Conservation (phyloP, 2,329 filamentous ascomycete genomes). For the Arachnopeziza araneosa region DNA sequence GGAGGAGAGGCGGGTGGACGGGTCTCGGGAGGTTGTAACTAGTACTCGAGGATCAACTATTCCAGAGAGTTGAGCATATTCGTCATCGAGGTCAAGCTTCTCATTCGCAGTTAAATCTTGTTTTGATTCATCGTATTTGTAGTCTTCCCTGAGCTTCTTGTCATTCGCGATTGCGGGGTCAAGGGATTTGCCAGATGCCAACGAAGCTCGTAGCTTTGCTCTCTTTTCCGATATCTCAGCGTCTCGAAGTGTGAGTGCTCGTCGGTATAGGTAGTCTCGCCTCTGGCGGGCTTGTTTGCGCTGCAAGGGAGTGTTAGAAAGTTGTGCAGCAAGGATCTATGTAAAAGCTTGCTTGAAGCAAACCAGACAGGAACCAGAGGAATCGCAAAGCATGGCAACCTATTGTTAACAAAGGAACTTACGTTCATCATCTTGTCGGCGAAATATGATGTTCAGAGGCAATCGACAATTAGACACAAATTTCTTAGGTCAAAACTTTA, state of each 20-base stretch:
- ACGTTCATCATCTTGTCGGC: slow-evolving; percentile 24
- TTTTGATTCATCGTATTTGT: slow-evolving; percentile 85
- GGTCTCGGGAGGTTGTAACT: slow-evolving; percentile 85
- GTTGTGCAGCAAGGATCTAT: background rate
- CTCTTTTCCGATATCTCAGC: slow-evolving; percentile 91
- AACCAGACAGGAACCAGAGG: background rate
- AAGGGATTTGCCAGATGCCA: slow-evolving; percentile 84
- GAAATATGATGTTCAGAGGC: background rate
- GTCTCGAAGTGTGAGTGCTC: slow-evolving; percentile 80
- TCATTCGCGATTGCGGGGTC: slow-evolving; percentile 82
- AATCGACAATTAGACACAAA: slow-evolving; percentile 5
- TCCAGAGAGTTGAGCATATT: slow-evolving; percentile 87
- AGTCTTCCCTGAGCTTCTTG: slow-evolving; percentile 76
- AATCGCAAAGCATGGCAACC: background rate
- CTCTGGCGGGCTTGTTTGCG: slow-evolving; percentile 73
- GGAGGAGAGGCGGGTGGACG: slow-evolving; percentile 74
- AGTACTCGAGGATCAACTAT: slow-evolving; percentile 84
- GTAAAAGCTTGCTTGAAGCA: background rate
- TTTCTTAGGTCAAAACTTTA: slow-evolving; percentile 16
- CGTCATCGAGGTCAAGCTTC: slow-evolving; percentile 73
- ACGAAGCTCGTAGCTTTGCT: slow-evolving; percentile 76
- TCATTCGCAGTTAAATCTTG: slow-evolving; percentile 62
- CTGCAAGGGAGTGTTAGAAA: slow-evolving; percentile 28
- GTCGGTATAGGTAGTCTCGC: slow-evolving; percentile 85
- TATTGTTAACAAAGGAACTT: slow-evolving; percentile 6